Evolutionary conservation across 1,139 yeast species (phyloP).

Genomic region (Debaryomyces nepalensis): DNA sequence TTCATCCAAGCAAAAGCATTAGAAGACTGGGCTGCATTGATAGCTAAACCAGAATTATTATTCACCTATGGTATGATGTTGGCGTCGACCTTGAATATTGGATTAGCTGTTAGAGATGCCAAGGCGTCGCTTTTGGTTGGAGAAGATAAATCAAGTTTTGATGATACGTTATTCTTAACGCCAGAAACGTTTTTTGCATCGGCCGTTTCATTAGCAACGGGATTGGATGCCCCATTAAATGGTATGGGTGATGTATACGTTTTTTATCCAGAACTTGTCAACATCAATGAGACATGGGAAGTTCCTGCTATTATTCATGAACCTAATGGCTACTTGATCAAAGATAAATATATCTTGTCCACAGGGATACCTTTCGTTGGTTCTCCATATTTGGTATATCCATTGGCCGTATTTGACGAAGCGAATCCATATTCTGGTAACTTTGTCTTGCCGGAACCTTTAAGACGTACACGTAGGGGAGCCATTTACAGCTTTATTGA

Average conservation of each 20-base stretch:
- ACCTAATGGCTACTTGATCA: slow-evolving; percentile 3
- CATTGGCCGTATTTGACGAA: slow-evolving; percentile 4
- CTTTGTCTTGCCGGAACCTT: slow-evolving; percentile 4
- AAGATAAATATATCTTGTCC: slow-evolving; percentile 1
- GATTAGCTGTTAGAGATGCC: slow-evolving; percentile 6
- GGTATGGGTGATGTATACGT: slow-evolving; percentile 9
- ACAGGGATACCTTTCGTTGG: slow-evolving; percentile 4
- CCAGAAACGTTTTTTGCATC: slow-evolving; percentile 9
- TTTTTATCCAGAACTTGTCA: slow-evolving; percentile 6
- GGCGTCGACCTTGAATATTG: slow-evolving; percentile 5
- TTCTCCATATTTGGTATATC: slow-evolving; percentile 6
- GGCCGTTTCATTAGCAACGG: slow-evolving; percentile 3
- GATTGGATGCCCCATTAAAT: slow-evolving; percentile 6
- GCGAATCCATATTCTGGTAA: slow-evolving; percentile 5
- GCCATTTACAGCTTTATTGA: slow-evolving; percentile 3
- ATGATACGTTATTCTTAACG: slow-evolving; percentile 2
- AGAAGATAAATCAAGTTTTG: slow-evolving; percentile 7
- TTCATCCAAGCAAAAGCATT: slow-evolving; percentile 7
- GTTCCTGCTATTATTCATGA: slow-evolving; percentile 2
- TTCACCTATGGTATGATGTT: slow-evolving; percentile 7
- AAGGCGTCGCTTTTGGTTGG: slow-evolving; percentile 7
- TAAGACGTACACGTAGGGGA: slow-evolving; percentile 3
- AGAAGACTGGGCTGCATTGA: slow-evolving; percentile 6
- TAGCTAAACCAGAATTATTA: slow-evolving; percentile 2
- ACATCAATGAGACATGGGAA: slow-evolving; percentile 4